Conservation (phyloP, 106 monocot species). For the Gastrodia elata region DNA sequence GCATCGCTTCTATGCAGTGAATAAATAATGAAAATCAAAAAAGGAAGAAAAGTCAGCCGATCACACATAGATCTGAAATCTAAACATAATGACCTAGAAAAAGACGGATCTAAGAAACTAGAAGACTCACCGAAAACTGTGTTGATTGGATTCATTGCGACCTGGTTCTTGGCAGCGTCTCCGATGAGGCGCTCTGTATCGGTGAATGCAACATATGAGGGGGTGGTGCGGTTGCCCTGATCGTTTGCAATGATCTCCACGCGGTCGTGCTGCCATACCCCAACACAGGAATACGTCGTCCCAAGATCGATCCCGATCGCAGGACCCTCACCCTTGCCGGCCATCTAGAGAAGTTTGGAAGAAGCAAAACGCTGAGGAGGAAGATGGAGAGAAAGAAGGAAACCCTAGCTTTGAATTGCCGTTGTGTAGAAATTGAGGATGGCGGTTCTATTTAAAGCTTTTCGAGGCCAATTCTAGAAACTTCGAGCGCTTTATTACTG, state of each 20-base stretch:
- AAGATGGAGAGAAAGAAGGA: background rate
- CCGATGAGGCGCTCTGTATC: slow-evolving; percentile 49
- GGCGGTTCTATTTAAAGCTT: background rate
- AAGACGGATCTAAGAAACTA: no score
- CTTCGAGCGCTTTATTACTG: background rate
- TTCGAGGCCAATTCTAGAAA: background rate
- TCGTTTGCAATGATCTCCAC: slow-evolving; percentile 90
- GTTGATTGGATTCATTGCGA: slow-evolving; percentile 61
- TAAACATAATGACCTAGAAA: no score
- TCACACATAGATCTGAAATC: no score
- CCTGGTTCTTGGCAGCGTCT: slow-evolving; percentile 56
- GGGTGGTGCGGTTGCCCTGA: slow-evolving; percentile 76
- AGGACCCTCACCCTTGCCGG: slow-evolving; percentile 55
- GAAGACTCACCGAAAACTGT: slow-evolving; percentile 64
- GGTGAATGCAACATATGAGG: slow-evolving; percentile 71
- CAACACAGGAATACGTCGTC: slow-evolving; percentile 74
- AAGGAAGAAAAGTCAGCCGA: no score
- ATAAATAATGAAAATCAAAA: no score
- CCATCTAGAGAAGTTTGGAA: slow-evolving; percentile 12
- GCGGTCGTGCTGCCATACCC: slow-evolving; percentile 78
- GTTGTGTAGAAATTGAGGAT: background rate
- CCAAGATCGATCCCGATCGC: slow-evolving; percentile 86
- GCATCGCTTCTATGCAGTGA: no score
- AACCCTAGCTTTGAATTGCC: background rate
- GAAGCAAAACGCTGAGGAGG: background rate